Conservation (phyloP, 2,329 filamentous ascomycete species). For the Talaromyces albobiverticillius region DNA sequence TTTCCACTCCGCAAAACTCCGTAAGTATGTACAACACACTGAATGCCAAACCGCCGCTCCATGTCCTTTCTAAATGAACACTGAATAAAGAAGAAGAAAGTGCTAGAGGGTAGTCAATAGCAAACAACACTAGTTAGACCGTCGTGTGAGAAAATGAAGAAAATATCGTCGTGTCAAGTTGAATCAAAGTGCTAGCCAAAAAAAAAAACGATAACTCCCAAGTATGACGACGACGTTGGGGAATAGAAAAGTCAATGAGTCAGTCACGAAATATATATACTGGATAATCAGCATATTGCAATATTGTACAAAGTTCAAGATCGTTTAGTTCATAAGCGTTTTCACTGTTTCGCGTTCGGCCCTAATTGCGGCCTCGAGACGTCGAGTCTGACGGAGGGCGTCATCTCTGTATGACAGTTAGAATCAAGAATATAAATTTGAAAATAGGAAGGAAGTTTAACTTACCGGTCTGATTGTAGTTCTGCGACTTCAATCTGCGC, state of each 20-base stretch:
- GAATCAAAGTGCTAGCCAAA: neutral
- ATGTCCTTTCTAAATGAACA: neutral
- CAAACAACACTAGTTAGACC: neutral
- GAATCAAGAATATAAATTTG: constrained; percentile 20
- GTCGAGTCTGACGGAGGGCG: constrained; percentile 67
- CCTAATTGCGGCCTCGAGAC: constrained; percentile 65
- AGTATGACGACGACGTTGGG: neutral
- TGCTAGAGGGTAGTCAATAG: constrained; percentile 10
- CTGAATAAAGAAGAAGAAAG: neutral
- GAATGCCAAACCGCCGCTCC: neutral
- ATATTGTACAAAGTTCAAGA: constrained; percentile 8
- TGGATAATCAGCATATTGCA: neutral
- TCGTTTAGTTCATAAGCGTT: constrained; percentile 38
- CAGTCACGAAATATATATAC: constrained; percentile 1
- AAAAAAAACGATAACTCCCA: neutral
- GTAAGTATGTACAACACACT: constrained; percentile 6
- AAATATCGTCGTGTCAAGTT: neutral
- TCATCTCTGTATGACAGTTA: constrained; percentile 55
- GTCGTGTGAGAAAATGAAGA: neutral
- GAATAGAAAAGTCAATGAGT: neutral
- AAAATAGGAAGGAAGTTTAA: constrained; percentile 10
- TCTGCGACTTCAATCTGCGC: constrained; percentile 81
- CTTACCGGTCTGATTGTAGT: constrained; percentile 58
- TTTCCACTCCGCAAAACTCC: neutral
- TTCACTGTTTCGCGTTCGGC: constrained; percentile 61